These are phyloP conservation scores for Ustilago sp. DNA, from an alignment of 1,284 basidiomycete species.

Conservation along the genomic window DNA sequence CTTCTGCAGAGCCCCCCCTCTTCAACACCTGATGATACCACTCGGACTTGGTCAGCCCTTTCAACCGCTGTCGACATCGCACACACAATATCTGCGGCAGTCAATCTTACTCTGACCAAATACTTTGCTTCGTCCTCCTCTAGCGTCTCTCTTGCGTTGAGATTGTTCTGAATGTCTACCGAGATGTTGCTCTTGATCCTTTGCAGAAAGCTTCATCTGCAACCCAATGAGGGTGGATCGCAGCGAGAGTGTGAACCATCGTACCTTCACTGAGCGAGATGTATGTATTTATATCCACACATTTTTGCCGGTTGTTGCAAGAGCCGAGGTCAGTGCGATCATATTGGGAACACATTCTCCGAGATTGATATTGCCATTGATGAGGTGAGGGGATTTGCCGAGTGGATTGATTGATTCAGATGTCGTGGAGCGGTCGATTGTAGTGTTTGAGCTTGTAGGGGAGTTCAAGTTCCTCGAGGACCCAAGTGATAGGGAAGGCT, in stretches of 20 bases:
- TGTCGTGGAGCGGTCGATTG: conserved; percentile 4
- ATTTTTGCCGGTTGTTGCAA: conserved; percentile 16
- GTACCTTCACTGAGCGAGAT: conserved; percentile 36
- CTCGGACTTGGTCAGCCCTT: conserved; percentile 4
- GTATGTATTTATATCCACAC: conserved; percentile 21
- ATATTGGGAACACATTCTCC: conserved; percentile 14
- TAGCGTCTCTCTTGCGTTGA: conserved; percentile 27
- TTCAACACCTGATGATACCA: conserved; percentile 22
- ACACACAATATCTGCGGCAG: conserved; percentile 38
- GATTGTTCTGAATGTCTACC: conserved; percentile 39
- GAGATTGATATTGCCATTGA: conserved; percentile 15
- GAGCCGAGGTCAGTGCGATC: conserved; percentile 8
- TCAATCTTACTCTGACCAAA: conserved; percentile 15
- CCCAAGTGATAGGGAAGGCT: conserved; percentile 36
- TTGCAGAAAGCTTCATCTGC: background rate
- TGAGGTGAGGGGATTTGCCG: conserved; percentile 34
- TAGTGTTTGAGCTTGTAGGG: conserved; percentile 25
- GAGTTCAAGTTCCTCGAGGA: conserved; percentile 32
- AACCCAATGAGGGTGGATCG: conserved; percentile 35
- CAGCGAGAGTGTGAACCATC: conserved; percentile 37
- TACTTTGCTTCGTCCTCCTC: conserved; percentile 1
- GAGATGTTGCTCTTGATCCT: conserved; percentile 21
- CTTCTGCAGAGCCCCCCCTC: conserved; percentile 26
- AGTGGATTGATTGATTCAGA: conserved; percentile 28
- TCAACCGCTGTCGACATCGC: conserved; percentile 34